These are phyloP conservation scores for Coelastrella sp. DNA, from an alignment of 139 green algal species.

Conservation along the genomic window DNA sequence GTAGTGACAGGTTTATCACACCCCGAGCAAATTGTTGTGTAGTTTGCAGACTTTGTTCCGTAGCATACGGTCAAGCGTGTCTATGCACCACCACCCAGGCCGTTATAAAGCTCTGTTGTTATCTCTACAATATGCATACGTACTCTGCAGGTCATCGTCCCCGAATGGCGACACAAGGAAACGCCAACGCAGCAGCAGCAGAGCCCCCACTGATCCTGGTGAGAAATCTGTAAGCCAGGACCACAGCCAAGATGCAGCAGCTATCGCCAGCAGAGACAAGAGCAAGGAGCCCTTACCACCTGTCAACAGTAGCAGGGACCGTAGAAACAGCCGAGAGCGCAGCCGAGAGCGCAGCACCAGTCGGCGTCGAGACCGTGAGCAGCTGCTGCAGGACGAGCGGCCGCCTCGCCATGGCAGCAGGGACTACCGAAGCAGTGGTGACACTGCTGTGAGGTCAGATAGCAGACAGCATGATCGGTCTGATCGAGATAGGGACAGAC, in stretches of 20 bases:
- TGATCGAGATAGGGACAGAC: not conserved
- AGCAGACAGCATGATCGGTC: not conserved
- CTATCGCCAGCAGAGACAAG: not conserved
- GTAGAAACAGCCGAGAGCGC: not conserved
- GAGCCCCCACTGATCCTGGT: not conserved
- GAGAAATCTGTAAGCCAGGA: not conserved
- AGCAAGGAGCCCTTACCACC: not conserved
- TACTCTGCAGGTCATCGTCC: not conserved
- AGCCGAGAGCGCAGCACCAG: slow-evolving; percentile 24
- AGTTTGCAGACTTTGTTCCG: no score
- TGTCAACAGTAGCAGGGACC: not conserved
- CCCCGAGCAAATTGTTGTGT: no score
- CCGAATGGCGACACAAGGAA: not conserved
- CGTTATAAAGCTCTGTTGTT: no score
- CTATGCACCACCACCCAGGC: no score
- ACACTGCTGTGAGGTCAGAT: not conserved
- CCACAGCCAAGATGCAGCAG: not conserved
- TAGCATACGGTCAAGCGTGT: no score
- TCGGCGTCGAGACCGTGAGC: not conserved
- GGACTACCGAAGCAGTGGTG: not conserved
- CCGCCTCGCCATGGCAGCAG: not conserved
- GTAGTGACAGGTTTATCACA: no score
- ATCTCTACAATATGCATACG: no score
- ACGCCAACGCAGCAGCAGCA: not conserved
- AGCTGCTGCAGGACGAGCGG: not conserved